Base-by-base conservation (phyloP, 352 stramenopile genomes). In the Thalassiosira oceanica region DNA sequence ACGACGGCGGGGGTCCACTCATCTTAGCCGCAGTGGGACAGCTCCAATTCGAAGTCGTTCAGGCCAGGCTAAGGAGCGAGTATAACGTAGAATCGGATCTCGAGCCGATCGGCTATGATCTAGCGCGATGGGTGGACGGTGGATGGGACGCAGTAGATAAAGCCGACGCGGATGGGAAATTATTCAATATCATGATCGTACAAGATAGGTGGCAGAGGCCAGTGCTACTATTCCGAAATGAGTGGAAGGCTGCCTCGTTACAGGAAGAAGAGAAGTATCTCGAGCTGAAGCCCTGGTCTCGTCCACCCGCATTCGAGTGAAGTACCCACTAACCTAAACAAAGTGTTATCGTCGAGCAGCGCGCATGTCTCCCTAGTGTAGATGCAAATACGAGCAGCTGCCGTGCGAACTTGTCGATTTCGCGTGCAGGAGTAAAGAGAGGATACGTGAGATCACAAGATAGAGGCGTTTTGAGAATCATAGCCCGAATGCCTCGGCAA, bases 1-100 rank as follows among this genome's bases (percentile, higher is more conserved):
- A 94, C 69, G 87, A 94, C 42, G 87, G 85, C 51, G 87, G 78
- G 51, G 80, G 82, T 26, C 85, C 81, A 23, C 60, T 90, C n/a
- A 85, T 93, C 46, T 60, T 93, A 2, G 87, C 87, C 2, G 87
- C 87, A 4, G 87, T 93, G 16, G 90, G 90, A 29, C 84, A 92
- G 50, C 73, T 95, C 5, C 90, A 95, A 66, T 93, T 92, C 58
- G 83, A 92, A 71, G 83, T 94, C 11, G 88, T 95, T 3, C 79
- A 92, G 64, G 86, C 90, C 33, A 70, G 90, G 15, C 76, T 95
- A 21, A 76, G 93, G 70, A 82, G 76, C 58, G 90, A 95, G 67
- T 95, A 95, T 61, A 74, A 70, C 42, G 90, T 94, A 1, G 84
- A 93, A 41, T 87, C 75, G 6, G 74, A 81, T 1, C 66, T 95